Conservation (phyloP, 768 basidiomycete species). For the Xerocomellus dryophilus region DNA sequence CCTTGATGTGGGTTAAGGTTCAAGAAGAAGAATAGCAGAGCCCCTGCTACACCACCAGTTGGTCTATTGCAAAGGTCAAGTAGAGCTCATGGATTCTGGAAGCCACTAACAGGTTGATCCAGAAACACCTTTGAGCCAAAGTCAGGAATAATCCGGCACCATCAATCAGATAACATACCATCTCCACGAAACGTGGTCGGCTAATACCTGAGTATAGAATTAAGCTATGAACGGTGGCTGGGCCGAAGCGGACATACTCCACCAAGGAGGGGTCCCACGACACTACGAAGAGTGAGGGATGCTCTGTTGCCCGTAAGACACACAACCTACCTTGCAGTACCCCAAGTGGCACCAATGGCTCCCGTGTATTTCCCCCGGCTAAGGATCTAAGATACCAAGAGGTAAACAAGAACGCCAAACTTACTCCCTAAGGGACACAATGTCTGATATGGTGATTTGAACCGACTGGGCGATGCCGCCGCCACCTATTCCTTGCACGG, state of each 20-base stretch:
- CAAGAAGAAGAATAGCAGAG: constrained; percentile 34
- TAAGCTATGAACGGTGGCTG: not conserved
- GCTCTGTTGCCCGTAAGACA: not conserved
- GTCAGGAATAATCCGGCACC: not conserved
- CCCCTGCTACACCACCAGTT: constrained; percentile 34
- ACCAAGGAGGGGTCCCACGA: constrained; percentile 43
- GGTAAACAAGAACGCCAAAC: not conserved
- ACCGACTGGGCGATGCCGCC: constrained; percentile 38
- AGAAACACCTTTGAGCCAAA: constrained; percentile 32
- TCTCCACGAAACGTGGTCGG: constrained; percentile 39
- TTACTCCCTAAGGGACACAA: constrained; percentile 35
- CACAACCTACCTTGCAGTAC: constrained; percentile 32
- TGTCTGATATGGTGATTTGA: constrained; percentile 41
- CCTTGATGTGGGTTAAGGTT: constrained; percentile 35
- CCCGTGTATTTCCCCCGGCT: constrained; percentile 42
- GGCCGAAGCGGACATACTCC: constrained; percentile 25
- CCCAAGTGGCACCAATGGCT: constrained; percentile 39
- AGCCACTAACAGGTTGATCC: constrained; percentile 33
- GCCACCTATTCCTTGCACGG: constrained; percentile 43
- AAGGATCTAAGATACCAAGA: not conserved
- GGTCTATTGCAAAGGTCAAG: constrained; percentile 25
- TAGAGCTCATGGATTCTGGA: not conserved
- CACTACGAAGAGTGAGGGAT: constrained; percentile 20
- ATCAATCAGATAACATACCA: constrained; percentile 31
- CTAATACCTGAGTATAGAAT: constrained; percentile 27